Conservation (phyloP, 2,329 filamentous ascomycete genomes). For the Nigrospora sphaerica region DNA sequence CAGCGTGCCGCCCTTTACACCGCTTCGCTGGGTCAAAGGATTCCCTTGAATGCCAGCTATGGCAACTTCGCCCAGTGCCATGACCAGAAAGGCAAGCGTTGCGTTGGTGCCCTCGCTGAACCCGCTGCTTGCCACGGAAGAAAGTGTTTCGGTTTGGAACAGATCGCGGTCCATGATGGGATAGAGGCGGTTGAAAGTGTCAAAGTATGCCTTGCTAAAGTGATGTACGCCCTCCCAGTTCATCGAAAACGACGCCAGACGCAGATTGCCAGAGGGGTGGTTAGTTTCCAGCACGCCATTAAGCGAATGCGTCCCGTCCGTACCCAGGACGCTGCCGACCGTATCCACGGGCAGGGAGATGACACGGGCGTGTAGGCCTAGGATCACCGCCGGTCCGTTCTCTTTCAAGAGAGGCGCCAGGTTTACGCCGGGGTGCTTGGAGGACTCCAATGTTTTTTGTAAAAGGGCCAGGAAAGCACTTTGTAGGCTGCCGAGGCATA, state of each 20-base stretch:
- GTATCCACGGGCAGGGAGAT: constrained; percentile 8
- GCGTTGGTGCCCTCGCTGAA: constrained; percentile 42
- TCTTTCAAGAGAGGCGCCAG: constrained; percentile 20
- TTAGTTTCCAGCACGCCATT: constrained; percentile 6
- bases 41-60: constrained; percentile 40
- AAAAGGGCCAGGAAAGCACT: constrained; percentile 43
- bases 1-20: constrained; percentile 42
- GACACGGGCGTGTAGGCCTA: constrained; percentile 14
- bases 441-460: constrained; percentile 28
- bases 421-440: constrained; percentile 24
- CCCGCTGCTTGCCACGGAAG: constrained; percentile 35
- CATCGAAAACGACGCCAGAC: constrained; percentile 21
- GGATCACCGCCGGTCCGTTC: constrained; percentile 27
- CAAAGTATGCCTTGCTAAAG: constrained; percentile 49
- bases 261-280: constrained; percentile 8
- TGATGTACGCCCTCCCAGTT: constrained; percentile 40
- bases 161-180: constrained; percentile 51
- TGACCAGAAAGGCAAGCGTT: constrained; percentile 48
- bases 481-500: constrained; percentile 38
- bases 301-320: constrained; percentile 6
- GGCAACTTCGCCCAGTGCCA: constrained; percentile 52
- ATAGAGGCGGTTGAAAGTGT: constrained; percentile 50
- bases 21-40: constrained; percentile 39
- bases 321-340: constrained; percentile 8
- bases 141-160: constrained; percentile 41